Conservation (phyloP, 306 rosid genomes). For the Ochetophila trinervis region DNA sequence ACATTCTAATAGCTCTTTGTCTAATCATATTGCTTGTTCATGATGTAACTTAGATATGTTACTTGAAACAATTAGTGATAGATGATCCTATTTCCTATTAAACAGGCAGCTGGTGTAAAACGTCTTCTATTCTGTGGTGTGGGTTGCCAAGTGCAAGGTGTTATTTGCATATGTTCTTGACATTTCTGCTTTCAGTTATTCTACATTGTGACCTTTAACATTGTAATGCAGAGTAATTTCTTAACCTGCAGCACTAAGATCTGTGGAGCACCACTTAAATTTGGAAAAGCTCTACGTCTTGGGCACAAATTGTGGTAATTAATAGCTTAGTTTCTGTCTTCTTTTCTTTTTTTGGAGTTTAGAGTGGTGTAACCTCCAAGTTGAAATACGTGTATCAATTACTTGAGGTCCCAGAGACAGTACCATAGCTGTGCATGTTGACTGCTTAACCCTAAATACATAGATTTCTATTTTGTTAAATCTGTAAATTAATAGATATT, state of each 20-base stretch:
- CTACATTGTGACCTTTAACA: slow-evolving; percentile 72
- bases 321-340: slow-evolving; percentile 7
- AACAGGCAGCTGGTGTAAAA: slow-evolving; percentile 91
- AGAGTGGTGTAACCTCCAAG: background rate
- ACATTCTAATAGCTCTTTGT: background rate
- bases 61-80: background rate
- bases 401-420: background rate
- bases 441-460: background rate
- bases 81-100: slow-evolving; percentile 10
- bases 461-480: no score
- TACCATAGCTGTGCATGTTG: background rate
- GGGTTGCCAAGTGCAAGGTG: slow-evolving; percentile 99
- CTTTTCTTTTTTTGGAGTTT: background rate
- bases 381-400: background rate
- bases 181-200: slow-evolving; percentile 26
- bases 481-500: background rate
- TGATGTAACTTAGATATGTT: background rate
- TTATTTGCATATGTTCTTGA: slow-evolving; percentile 18
- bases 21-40: background rate
- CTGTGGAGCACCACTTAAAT: slow-evolving; percentile 85
- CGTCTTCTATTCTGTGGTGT: slow-evolving; percentile 99
- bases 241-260: slow-evolving; percentile 95
- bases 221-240: slow-evolving; percentile 95
- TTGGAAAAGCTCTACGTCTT: slow-evolving; percentile 94
- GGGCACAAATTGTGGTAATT: slow-evolving; percentile 97